phyloP scores from a whole-genome alignment of 176 grass and related monocot species.

The Rhynchospora pubera region DNA sequence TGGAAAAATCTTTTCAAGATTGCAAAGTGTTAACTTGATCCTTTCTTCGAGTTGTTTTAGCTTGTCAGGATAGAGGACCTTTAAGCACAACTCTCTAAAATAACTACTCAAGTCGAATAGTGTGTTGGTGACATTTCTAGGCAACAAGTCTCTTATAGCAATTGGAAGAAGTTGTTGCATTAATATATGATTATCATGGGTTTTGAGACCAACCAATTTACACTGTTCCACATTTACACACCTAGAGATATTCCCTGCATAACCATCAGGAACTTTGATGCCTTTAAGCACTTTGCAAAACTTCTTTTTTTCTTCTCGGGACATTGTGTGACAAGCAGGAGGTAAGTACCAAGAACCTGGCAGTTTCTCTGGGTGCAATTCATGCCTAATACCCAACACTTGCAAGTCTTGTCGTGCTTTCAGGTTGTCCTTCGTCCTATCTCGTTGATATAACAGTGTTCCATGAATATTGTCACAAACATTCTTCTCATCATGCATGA shows the following conservation, averaged over 20 bases:
- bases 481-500: constrained; percentile 28
- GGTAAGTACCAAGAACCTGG: constrained; percentile 11
- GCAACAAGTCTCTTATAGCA: constrained; percentile 1
- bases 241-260: constrained; percentile 16
- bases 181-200: constrained; percentile 29
- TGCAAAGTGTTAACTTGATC: constrained; percentile 12
- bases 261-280: constrained; percentile 13
- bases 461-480: neutral
- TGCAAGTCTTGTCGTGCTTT: neutral
- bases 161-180: constrained; percentile 21
- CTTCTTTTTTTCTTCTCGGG: neutral
- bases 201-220: constrained; percentile 15
- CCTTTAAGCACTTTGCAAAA: constrained; percentile 28
- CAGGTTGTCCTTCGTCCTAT: constrained; percentile 19
- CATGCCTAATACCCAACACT: neutral
- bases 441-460: neutral
- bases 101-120: constrained; percentile 5
- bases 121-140: neutral
- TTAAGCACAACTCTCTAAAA: constrained; percentile 21
- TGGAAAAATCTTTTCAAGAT: constrained; percentile 13
- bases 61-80: constrained; percentile 6
- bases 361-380: constrained; percentile 3
- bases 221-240: constrained; percentile 20
- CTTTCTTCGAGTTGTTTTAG: neutral
- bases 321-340: constrained; percentile 5